These are phyloP conservation scores for Tripterygium wilfordii DNA, from an alignment of 177 flowering plant species.

Conservation along the genomic window DNA sequence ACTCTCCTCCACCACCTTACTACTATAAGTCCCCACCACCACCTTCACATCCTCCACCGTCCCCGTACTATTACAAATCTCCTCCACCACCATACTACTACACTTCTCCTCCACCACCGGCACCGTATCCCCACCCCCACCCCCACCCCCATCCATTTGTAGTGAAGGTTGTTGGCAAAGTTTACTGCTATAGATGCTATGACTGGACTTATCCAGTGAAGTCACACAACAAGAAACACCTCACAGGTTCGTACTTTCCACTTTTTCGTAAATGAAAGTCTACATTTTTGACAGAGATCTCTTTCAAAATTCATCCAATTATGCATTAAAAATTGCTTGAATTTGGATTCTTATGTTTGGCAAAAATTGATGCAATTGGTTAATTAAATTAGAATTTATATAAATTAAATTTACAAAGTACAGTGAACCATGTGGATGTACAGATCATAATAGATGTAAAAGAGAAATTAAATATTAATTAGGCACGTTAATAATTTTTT, in stretches of 20 bases:
- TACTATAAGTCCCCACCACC: constrained; percentile 26
- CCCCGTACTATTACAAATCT: constrained; percentile 18
- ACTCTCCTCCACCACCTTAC: constrained; percentile 19
- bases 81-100: constrained; percentile 28
- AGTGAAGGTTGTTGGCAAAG: constrained; percentile 65
- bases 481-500: too few species aligned
- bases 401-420: too few species aligned
- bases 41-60: constrained; percentile 5
- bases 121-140: constrained; percentile 15
- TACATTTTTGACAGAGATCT: too few species aligned
- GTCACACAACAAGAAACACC: constrained; percentile 65
- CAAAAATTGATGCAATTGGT: too few species aligned
- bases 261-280: not conserved
- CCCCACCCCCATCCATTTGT: constrained; percentile 35
- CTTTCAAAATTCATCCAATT: too few species aligned
- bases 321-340: too few species aligned
- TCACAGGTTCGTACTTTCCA: constrained; percentile 34
- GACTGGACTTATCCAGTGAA: constrained; percentile 49
- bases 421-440: too few species aligned
- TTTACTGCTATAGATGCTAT: constrained; percentile 66
- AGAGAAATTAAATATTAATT: too few species aligned
- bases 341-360: too few species aligned
- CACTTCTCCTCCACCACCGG: constrained; percentile 19
- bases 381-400: too few species aligned
- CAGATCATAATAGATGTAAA: too few species aligned